These are phyloP conservation scores for Avena sativa DNA, from an alignment of 176 grass and related monocot species.

Conservation along the genomic window DNA sequence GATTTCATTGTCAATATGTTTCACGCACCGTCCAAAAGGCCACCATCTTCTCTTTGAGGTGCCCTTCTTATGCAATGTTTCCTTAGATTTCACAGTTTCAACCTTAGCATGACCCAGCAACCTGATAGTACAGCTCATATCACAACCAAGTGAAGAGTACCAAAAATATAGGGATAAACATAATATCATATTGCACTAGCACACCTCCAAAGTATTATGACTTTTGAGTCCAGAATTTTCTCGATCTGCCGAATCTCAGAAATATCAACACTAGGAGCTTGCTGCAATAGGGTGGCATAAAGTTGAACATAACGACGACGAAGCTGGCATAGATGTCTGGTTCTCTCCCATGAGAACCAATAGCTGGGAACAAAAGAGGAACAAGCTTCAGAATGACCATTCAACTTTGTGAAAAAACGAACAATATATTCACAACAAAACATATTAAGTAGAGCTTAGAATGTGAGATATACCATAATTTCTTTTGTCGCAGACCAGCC, in stretches of 20 bases:
- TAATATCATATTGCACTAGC: slow-evolving; percentile 24
- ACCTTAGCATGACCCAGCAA: slow-evolving; percentile 98
- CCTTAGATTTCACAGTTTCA: slow-evolving; percentile 89
- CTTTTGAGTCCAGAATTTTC: slow-evolving; percentile 90
- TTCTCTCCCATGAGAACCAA: slow-evolving; percentile 96
- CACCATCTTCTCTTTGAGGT: slow-evolving; percentile 84
- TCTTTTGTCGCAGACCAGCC: slow-evolving; percentile 86
- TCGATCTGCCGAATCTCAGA: slow-evolving; percentile 89
- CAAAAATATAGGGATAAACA: slow-evolving; percentile 15
- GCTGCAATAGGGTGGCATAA: slow-evolving; percentile 81
- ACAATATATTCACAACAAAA: slow-evolving; percentile 16
- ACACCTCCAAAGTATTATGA: slow-evolving; percentile 96
- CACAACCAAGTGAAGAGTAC: slow-evolving; percentile 18
- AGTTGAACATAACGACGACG: slow-evolving; percentile 89
- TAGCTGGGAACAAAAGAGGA: slow-evolving; percentile 50
- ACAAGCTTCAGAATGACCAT: slow-evolving; percentile 41
- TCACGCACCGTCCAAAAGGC: slow-evolving; percentile 82
- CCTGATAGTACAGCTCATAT: slow-evolving; percentile 53
- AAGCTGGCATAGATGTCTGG: slow-evolving; percentile 87
- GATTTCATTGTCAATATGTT: slow-evolving; percentile 13
- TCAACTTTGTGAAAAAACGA: slow-evolving; percentile 15
- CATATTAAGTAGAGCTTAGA: slow-evolving; percentile 20
- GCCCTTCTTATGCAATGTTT: slow-evolving; percentile 70
- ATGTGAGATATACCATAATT: slow-evolving; percentile 68
- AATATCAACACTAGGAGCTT: slow-evolving; percentile 67